Evolutionary conservation across 306 rosid genomes (phyloP).

Genomic region (Notholithocarpus densiflorus): DNA sequence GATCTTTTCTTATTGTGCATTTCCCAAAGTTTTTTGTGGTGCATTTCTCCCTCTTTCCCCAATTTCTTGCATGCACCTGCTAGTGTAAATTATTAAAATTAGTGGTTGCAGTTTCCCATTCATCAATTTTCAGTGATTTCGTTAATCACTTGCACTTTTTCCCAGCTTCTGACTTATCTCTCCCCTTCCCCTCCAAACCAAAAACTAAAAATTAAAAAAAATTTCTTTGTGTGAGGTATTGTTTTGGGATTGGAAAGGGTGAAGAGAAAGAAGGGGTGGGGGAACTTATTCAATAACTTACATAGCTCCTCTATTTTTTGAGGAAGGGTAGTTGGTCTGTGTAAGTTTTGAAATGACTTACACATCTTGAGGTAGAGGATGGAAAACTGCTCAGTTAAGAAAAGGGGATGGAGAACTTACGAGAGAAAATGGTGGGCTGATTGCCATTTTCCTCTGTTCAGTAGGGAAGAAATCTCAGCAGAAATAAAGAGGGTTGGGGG

Average conservation of each 20-base stretch:
- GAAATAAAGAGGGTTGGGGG: no score
- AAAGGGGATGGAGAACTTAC: no score
- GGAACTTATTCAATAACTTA: no score
- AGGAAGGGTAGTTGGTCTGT: neutral
- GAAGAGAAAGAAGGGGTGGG: no score
- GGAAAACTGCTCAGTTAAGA: no score
- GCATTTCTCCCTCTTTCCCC: neutral
- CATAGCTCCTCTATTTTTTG: neutral
- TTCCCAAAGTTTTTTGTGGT: neutral
- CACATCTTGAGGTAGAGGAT: neutral
- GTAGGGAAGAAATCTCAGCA: no score
- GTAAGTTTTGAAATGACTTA: neutral
- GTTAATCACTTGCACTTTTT: neutral
- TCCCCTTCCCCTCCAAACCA: no score
- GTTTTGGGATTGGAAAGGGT: neutral
- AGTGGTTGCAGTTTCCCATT: neutral
- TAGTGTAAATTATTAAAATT: neutral
- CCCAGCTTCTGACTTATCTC: neutral
- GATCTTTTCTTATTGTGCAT: neutral
- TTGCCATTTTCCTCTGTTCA: no score
- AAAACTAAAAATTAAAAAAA: no score
- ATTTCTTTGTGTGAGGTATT: no score
- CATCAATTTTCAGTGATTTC: neutral
- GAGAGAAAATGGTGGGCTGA: no score
- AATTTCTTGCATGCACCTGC: neutral